Percentiles rank a stretch among this genome's conserved stretches.
Conservation (phyloP, 1,139 yeast genomes). For the Suhomyces bolitotheri region DNA sequence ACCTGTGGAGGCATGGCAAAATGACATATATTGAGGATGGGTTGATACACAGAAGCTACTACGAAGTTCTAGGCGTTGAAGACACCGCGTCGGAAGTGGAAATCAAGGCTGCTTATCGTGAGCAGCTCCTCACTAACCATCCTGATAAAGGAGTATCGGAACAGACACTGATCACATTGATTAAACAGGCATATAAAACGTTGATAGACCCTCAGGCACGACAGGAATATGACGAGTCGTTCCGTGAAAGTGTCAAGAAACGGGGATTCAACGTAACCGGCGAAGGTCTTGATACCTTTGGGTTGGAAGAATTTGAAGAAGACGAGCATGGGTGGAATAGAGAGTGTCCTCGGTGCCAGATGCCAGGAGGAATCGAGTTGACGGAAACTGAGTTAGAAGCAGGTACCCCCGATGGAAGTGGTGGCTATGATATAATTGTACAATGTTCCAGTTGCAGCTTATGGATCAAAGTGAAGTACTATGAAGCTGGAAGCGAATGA, state of each 20-base stretch:
- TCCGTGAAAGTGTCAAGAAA: slow-evolving; percentile 39
- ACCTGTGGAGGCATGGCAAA: not conserved
- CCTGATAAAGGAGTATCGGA: slow-evolving; percentile 61
- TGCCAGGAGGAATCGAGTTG: slow-evolving; percentile 53
- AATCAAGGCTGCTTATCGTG: slow-evolving; percentile 62
- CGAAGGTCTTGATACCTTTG: slow-evolving; percentile 66
- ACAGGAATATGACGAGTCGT: slow-evolving; percentile 47
- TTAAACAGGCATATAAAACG: slow-evolving; percentile 62
- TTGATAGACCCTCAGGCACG: slow-evolving; percentile 44
- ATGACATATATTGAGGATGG: slow-evolving; percentile 10
- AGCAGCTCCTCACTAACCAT: slow-evolving; percentile 59
- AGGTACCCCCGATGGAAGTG: slow-evolving; percentile 52
- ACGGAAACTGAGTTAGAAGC: slow-evolving; percentile 60
- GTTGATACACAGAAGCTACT: slow-evolving; percentile 27
- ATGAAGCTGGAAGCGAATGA: slow-evolving; percentile 29
- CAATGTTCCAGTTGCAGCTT: slow-evolving; percentile 83
- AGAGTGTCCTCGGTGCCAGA: slow-evolving; percentile 75
- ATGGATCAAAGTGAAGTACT: slow-evolving; percentile 76
- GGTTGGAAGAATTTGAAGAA: slow-evolving; percentile 58
- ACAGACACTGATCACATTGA: slow-evolving; percentile 30
- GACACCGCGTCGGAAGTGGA: slow-evolving; percentile 37
- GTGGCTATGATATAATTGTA: slow-evolving; percentile 66
- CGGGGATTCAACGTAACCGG: slow-evolving; percentile 56
- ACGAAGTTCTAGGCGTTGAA: slow-evolving; percentile 54
- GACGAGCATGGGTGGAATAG: slow-evolving; percentile 38